Evolutionary conservation across 2,329 filamentous ascomycete genomes (phyloP).

Genomic region (Mycocentrospora acerina): DNA sequence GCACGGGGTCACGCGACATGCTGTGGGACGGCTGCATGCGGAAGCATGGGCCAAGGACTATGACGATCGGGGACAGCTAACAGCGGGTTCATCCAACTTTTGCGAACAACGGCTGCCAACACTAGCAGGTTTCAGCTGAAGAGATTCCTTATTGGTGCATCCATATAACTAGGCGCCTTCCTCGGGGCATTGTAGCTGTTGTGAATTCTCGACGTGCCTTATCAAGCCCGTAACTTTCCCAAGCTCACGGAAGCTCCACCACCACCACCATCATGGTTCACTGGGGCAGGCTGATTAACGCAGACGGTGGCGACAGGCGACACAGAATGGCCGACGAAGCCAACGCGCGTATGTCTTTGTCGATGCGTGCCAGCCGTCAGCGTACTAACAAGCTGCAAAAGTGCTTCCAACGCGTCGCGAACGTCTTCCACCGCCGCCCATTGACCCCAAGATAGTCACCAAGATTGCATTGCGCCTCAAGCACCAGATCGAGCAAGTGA

Average conservation of each 20-base stretch:
- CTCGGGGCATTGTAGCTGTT: slow-evolving; percentile 1
- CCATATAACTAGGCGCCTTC: not conserved
- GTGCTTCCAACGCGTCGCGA: slow-evolving; percentile 68
- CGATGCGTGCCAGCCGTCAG: not conserved
- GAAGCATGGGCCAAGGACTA: not conserved
- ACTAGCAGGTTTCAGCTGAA: slow-evolving; percentile 3
- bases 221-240: not conserved
- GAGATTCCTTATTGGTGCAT: slow-evolving; percentile 3
- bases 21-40: no score
- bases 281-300: slow-evolving; percentile 42
- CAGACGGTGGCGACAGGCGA: slow-evolving; percentile 41
- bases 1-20: no score
- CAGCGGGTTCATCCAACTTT: slow-evolving; percentile 8
- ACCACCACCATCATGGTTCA: slow-evolving; percentile 37
- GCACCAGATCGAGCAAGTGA: slow-evolving; percentile 83
- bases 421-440: slow-evolving; percentile 63
- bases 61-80: slow-evolving; percentile 6
- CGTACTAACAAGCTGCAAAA: slow-evolving; percentile 35
- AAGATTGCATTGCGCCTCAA: slow-evolving; percentile 87
- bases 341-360: slow-evolving; percentile 35
- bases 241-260: not conserved
- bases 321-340: slow-evolving; percentile 47
- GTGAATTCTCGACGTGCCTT: not conserved
- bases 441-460: slow-evolving; percentile 78
- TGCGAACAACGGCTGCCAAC: slow-evolving; percentile 7